Base-by-base conservation (phyloP, 169 alveolate genomes). In the Plasmodium inui region DNA sequence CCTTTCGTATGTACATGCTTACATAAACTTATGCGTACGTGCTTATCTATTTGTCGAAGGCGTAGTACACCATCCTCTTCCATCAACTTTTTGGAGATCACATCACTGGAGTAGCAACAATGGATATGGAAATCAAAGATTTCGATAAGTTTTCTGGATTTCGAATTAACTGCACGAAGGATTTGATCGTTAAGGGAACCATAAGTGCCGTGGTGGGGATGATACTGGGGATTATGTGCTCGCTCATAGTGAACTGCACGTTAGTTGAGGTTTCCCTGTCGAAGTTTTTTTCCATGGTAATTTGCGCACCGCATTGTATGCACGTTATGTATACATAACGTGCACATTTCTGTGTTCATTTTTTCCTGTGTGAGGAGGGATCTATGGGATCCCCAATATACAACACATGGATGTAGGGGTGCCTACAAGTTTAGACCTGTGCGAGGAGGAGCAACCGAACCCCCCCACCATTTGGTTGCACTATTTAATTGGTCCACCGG, bases 261-360 rank as follows among this genome's bases (percentile, higher is more conserved):
- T 94, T 98, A 46, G 99, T 98, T 10, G 99, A 98, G 92, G 97
- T 98, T n/a, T 96, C 99, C 8, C 84, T 97, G 73, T 97, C 98
- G 28, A 96, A 98, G 5, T 98, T 98, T 94, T 98, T 98, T 94
- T 96, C 99, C 17, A 88, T 96, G 95, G 98, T 97, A 89, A 61
- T 95, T 88, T 91, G 57, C 22, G 6, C 72, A 53, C 32, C 22
- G 30, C 22, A 50, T 22, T 46, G 30, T 19, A 57, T 67, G 19
- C 12, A 32, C 72, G 39, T n/a, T 19, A 71, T 37, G 57, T 17
- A 22, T 14, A 34, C 0, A 34, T 73, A n/a, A 84, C 22, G 32
- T 73, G 73, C 61, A 78, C 34, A 78, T 39, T 34, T 44, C 19
- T 70, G 50, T 34, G 22, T 83, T 67, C 37, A 9, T 67, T 19